Evolutionary conservation across 441 rosid genomes (phyloP).

Genomic region (Syzygium malaccense): DNA sequence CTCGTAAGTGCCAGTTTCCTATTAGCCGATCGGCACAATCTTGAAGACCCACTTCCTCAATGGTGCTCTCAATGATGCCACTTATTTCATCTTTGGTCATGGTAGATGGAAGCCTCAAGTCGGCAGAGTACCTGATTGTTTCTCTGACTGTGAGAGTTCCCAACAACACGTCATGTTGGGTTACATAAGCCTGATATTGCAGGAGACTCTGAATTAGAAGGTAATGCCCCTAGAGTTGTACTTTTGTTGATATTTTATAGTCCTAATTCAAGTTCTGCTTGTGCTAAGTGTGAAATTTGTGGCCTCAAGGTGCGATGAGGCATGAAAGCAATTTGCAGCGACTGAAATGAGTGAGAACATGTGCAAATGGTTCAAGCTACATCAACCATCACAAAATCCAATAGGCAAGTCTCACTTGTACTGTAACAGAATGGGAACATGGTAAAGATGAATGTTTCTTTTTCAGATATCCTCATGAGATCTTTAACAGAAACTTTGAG

Average conservation of each 20-base stretch:
- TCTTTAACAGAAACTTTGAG: background rate
- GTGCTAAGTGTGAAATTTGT: background rate
- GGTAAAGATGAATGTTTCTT: background rate
- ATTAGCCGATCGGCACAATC: constrained; percentile 69
- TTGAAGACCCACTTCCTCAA: constrained; percentile 83
- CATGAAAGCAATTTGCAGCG: background rate
- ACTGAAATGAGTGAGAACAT: background rate
- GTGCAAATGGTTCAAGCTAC: background rate
- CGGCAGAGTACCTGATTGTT: constrained; percentile 79
- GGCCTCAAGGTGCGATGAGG: background rate
- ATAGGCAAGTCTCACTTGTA: background rate
- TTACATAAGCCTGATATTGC: constrained; percentile 75
- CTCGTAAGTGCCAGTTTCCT: constrained; percentile 91
- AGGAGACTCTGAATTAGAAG: background rate
- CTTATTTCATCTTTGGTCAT: constrained; percentile 49
- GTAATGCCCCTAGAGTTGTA: background rate
- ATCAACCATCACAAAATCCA: background rate
- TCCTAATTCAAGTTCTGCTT: background rate
- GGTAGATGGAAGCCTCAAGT: constrained; percentile 59
- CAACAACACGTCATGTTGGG: constrained; percentile 72
- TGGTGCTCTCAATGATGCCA: constrained; percentile 63
- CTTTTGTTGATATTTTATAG: background rate
- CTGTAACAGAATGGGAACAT: background rate
- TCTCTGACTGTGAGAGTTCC: constrained; percentile 93
- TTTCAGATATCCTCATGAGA: background rate